Evolutionary conservation across 805 yeast species (phyloP).

Genomic region (Candida sakaeoensis): DNA sequence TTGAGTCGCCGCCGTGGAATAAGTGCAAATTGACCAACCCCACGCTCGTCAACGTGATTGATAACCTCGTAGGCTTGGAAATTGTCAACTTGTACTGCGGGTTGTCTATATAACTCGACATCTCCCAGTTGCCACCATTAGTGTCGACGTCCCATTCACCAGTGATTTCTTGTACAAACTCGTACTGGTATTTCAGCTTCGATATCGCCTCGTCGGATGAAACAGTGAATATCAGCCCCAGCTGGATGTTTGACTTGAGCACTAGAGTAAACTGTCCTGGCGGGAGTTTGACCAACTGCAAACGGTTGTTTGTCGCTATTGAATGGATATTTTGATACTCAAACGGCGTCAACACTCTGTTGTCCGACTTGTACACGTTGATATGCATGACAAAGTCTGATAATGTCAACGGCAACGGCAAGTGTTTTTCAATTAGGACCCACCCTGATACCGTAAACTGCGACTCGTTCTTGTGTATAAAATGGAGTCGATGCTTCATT

Average conservation of each 20-base stretch:
- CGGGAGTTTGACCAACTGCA: conserved; percentile 30
- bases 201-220: conserved; percentile 17
- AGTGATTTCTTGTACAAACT: conserved; percentile 16
- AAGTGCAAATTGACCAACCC: conserved; percentile 40
- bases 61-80: conserved; percentile 12
- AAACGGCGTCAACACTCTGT: conserved; percentile 21
- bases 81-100: conserved; percentile 48
- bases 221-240: conserved; percentile 28
- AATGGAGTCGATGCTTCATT: neutral
- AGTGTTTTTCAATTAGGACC: conserved; percentile 50
- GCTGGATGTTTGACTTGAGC: conserved; percentile 17
- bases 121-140: conserved; percentile 55
- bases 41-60: conserved; percentile 20
- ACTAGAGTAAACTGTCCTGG: conserved; percentile 27
- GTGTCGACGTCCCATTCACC: conserved; percentile 45
- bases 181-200: conserved; percentile 29
- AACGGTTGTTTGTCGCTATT: conserved; percentile 34
- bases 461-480: conserved; percentile 20
- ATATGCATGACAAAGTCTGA: conserved; percentile 10
- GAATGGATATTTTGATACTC: conserved; percentile 20
- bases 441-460: conserved; percentile 26
- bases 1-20: conserved; percentile 35
- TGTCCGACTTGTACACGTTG: conserved; percentile 21
- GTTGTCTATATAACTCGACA: conserved; percentile 44
- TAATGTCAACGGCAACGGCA: conserved; percentile 22